Percentiles rank a stretch among this genome's conserved stretches.
phyloP scores from a whole-genome alignment of 2,329 filamentous ascomycete genomes.

The Dothidotthia symphoricarpi region DNA sequence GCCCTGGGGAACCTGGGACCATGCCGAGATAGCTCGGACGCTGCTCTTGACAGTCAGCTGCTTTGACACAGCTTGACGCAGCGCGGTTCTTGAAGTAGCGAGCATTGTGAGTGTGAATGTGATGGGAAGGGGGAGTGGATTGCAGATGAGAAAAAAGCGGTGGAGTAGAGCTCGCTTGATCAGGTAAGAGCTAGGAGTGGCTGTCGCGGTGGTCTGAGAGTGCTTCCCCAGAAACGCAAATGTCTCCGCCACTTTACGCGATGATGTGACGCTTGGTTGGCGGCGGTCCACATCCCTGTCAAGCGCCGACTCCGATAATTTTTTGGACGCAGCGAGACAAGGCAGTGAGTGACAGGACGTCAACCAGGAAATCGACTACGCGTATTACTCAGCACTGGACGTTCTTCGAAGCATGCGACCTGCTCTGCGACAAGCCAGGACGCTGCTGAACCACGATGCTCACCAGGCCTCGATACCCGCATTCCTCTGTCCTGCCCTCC shows the following conservation, averaged over 20 bases:
- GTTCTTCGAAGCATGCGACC: constrained; percentile 38
- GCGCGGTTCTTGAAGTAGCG: constrained; percentile 39
- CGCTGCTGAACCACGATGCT: constrained; percentile 25
- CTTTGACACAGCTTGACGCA: constrained; percentile 41
- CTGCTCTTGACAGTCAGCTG: constrained; percentile 39
- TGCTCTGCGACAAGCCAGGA: constrained; percentile 29
- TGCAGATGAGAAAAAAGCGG: too few relatives aligned
- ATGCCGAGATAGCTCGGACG: constrained; percentile 71
- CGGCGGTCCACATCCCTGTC: constrained; percentile 8
- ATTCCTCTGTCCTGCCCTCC: constrained; percentile 39
- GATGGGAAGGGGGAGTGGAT: too few relatives aligned
- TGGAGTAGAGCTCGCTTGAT: constrained; percentile 6
- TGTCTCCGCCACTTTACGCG: too few relatives aligned
- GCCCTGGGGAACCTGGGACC: constrained; percentile 88
- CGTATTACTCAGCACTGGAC: too few relatives aligned
- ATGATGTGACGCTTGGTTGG: too few relatives aligned
- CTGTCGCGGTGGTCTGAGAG: constrained; percentile 22
- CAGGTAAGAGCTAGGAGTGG: constrained; percentile 6
- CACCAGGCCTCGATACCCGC: constrained; percentile 27
- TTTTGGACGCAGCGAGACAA: constrained; percentile 13
- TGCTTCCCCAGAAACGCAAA: constrained; percentile 29
- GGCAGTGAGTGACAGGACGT: neutral
- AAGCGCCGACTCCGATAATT: constrained; percentile 20
- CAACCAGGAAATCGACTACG: too few relatives aligned
- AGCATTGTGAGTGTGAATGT: constrained; percentile 30